These are phyloP conservation scores for Aspergillus intermedius DNA, from an alignment of 2,329 filamentous ascomycete genomes.

Conservation along the genomic window DNA sequence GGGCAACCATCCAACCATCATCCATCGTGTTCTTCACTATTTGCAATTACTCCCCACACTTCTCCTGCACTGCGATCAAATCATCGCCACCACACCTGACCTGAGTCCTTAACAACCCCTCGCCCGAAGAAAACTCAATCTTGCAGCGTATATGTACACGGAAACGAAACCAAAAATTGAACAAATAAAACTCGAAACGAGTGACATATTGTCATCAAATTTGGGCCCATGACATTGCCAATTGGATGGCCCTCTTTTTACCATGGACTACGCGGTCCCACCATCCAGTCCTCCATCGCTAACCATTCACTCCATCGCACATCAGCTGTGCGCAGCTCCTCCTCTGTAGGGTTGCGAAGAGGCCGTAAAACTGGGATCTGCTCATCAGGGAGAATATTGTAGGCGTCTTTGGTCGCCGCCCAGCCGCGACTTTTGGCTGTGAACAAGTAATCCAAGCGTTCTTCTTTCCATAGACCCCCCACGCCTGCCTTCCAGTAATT, in stretches of 20 bases:
- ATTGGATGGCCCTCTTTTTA: constrained; percentile 2
- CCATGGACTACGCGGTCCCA: constrained; percentile 60
- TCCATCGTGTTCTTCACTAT: neutral
- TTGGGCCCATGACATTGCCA: too few species aligned
- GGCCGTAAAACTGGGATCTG: constrained; percentile 79
- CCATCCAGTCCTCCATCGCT: constrained; percentile 97
- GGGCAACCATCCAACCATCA: neutral
- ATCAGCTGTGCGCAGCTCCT: constrained; percentile 77
- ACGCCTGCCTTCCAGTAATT: constrained; percentile 77
- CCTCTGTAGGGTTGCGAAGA: constrained; percentile 65
- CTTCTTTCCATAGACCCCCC: constrained; percentile 74
- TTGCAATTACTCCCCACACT: neutral
- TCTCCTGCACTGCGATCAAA: neutral
- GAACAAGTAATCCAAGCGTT: constrained; percentile 89
- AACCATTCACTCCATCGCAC: constrained; percentile 88
- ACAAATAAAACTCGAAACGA: too few species aligned
- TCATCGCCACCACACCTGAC: neutral
- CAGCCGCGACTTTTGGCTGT: constrained; percentile 87
- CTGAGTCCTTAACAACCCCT: neutral
- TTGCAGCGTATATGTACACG: too few species aligned
- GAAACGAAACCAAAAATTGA: too few species aligned
- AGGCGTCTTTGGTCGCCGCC: constrained; percentile 82
- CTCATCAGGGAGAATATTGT: constrained; percentile 79
- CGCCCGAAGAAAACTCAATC: too few species aligned
- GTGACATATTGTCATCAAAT: too few species aligned